phyloP scores from a whole-genome alignment of 176 grass and related monocot genomes.

The Eragrostis nindensis region DNA sequence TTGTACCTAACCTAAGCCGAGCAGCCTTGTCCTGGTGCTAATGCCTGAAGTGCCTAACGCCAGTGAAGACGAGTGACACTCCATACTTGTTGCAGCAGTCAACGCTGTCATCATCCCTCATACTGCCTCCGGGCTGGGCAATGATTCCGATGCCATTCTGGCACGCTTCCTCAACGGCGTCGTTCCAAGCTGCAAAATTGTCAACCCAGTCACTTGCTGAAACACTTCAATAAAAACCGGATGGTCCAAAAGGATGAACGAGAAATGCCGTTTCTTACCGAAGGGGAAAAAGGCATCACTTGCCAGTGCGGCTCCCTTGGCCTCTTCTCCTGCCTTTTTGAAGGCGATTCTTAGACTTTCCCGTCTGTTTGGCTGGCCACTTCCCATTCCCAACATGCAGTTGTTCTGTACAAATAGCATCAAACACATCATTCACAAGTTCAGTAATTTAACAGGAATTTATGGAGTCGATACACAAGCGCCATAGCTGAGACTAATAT shows the following conservation, averaged over 20 bases:
- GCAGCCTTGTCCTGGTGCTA: background rate
- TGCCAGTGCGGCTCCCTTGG: slow-evolving; percentile 81
- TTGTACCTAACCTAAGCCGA: background rate
- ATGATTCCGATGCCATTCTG: slow-evolving; percentile 71
- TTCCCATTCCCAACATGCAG: slow-evolving; percentile 95
- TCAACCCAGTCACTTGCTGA: background rate
- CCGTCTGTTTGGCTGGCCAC: slow-evolving; percentile 80
- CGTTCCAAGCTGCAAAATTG: slow-evolving; percentile 71
- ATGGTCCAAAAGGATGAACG: background rate
- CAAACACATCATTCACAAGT: background rate
- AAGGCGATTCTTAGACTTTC: slow-evolving; percentile 87
- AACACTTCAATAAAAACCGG: background rate
- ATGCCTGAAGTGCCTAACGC: slow-evolving; percentile 82
- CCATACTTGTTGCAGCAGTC: slow-evolving; percentile 90
- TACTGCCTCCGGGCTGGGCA: slow-evolving; percentile 79
- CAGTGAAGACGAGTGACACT: slow-evolving; percentile 79
- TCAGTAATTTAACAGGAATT: background rate
- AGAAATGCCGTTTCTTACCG: slow-evolving; percentile 42
- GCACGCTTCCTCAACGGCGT: slow-evolving; percentile 89
- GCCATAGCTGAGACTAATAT: background rate
- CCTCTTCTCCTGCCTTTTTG: slow-evolving; percentile 81
- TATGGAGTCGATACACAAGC: background rate
- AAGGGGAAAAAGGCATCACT: slow-evolving; percentile 97
- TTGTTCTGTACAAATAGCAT: slow-evolving; percentile 55
- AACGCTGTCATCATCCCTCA: slow-evolving; percentile 68